A percentile compares a stretch with the other conserved stretches of the same genome.
These are phyloP conservation scores for Trichoderma simmonsii DNA, from an alignment of 2,329 filamentous ascomycete genomes.

Conservation along the genomic window DNA sequence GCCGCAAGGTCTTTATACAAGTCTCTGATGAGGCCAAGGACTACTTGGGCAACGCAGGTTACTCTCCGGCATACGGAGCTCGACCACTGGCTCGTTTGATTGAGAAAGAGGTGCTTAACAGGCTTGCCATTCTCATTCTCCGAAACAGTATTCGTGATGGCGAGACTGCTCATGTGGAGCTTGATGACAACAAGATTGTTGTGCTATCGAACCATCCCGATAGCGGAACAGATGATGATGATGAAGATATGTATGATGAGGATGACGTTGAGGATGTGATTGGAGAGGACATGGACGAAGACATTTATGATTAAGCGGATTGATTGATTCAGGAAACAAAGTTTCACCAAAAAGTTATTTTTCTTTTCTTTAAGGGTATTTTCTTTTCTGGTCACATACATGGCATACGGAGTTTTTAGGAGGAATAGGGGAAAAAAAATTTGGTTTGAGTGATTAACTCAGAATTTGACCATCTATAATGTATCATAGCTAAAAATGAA, in stretches of 20 bases:
- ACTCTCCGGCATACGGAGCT: conserved; percentile 93
- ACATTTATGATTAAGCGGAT: conserved; percentile 43
- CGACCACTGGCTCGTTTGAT: conserved; percentile 85
- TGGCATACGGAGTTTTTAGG: neutral
- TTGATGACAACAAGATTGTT: conserved; percentile 74
- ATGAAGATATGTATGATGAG: conserved; percentile 69
- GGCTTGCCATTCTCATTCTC: conserved; percentile 85
- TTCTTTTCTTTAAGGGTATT: neutral
- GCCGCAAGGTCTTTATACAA: conserved; percentile 80
- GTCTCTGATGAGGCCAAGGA: conserved; percentile 84
- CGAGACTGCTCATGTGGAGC: conserved; percentile 74
- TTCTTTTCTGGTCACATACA: neutral
- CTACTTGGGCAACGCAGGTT: conserved; percentile 86
- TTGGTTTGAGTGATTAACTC: neutral
- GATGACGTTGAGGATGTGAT: conserved; percentile 70
- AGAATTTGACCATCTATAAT: neutral
- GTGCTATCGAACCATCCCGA: conserved; percentile 79
- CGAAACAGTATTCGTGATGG: conserved; percentile 81
- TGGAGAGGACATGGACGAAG: conserved; percentile 59
- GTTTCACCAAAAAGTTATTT: neutral
- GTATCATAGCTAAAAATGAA: neutral
- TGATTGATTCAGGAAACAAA: neutral
- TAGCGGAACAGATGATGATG: conserved; percentile 59
- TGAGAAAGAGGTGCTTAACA: conserved; percentile 95
- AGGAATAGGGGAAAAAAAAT: neutral